These are phyloP conservation scores for Arabis hirsuta DNA, from an alignment of 345 rosid species.

Conservation along the genomic window DNA sequence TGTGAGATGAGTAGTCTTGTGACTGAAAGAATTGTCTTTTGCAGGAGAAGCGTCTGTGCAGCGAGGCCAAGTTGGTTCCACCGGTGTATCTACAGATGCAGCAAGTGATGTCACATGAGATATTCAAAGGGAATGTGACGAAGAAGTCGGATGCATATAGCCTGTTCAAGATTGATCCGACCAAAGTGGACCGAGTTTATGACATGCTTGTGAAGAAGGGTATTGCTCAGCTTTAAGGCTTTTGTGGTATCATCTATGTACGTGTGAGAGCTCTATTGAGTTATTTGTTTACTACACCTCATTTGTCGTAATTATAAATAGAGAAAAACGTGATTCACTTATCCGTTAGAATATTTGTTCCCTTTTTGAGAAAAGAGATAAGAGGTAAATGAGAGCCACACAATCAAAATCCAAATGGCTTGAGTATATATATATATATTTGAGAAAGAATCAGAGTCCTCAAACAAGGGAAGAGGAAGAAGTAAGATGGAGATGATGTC, in stretches of 20 bases:
- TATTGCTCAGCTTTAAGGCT: conserved; percentile 64
- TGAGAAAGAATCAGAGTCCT: conserved; percentile 21
- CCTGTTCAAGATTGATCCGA: conserved; percentile 78
- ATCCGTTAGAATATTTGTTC: neutral
- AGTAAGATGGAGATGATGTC: conserved; percentile 22
- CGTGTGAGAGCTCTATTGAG: conserved; percentile 36
- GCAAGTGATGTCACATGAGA: conserved; percentile 74
- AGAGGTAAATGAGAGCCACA: conserved; percentile 43
- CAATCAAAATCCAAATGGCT: conserved; percentile 17
- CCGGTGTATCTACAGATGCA: conserved; percentile 85
- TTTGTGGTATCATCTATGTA: conserved; percentile 32
- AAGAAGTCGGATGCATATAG: conserved; percentile 81
- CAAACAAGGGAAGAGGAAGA: conserved; percentile 11
- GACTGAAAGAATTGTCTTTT: conserved; percentile 28
- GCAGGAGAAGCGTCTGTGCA: conserved; percentile 92
- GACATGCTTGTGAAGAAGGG: conserved; percentile 97
- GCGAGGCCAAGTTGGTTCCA: conserved; percentile 72
- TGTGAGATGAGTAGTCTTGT: conserved; percentile 1
- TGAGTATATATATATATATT: conserved; percentile 11
- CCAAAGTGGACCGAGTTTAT: conserved; percentile 82
- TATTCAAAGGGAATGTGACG: conserved; percentile 71
- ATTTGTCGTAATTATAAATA: conserved; percentile 17
- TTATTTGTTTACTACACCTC: conserved; percentile 26
- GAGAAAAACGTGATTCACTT: conserved; percentile 26
- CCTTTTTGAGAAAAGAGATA: conserved; percentile 26